A percentile compares a stretch with the other conserved stretches of the same genome.
Conservation (phyloP, 1,284 basidiomycete species). For the Caloboletus inedulis region DNA sequence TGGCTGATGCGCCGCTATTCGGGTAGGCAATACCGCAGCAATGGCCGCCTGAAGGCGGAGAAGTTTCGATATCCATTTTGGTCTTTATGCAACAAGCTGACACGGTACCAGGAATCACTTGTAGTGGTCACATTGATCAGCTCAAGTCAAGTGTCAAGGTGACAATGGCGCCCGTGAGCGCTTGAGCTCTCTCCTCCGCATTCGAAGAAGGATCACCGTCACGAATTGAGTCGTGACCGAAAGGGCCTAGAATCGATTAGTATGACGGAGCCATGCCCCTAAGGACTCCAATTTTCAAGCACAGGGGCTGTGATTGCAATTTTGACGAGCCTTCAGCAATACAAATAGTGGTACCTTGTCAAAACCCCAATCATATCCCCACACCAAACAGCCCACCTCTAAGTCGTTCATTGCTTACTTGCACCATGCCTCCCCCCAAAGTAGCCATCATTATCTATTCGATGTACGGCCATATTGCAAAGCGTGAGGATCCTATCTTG, state of each 20-base stretch:
- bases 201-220: not conserved
- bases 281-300: conserved; percentile 4
- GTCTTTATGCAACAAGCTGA: not conserved
- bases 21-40: too few species aligned
- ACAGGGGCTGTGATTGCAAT: conserved; percentile 2
- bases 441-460: conserved; percentile 51
- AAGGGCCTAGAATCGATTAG: too few species aligned
- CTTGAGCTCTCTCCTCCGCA: not conserved
- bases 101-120: too few species aligned
- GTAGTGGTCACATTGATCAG: not conserved
- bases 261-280: conserved; percentile 7
- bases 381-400: conserved; percentile 21
- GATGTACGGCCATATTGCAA: conserved; percentile 48
- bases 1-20: not conserved
- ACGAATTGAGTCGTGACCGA: not conserved
- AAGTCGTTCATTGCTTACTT: not conserved
- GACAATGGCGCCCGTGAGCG: not conserved
- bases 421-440: conserved; percentile 29
- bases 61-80: not conserved
- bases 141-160: not conserved
- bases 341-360: conserved; percentile 10
- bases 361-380: conserved; percentile 12
- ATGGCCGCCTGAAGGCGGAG: not conserved
- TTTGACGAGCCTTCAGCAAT: too few species aligned
- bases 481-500: conserved; percentile 25